Percentiles rank a stretch among this genome's conserved stretches.
Evolutionary conservation across 108 stramenopile species (phyloP).

Genomic region (Epipyxis sp.): DNA sequence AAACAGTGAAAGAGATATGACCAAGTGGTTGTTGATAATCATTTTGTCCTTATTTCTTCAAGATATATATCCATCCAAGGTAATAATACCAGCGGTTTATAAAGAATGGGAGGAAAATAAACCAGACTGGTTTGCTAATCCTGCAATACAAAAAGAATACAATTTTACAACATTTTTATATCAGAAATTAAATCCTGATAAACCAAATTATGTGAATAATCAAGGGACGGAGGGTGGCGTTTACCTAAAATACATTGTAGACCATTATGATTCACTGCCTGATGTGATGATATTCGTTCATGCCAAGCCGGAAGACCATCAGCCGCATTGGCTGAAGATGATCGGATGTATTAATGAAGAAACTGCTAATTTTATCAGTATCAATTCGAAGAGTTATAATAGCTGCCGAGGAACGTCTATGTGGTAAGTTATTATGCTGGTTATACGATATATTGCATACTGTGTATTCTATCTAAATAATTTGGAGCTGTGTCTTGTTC

Average conservation of each 20-base stretch:
- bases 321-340: neutral
- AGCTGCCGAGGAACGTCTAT: too few species aligned
- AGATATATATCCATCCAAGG: too few species aligned
- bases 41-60: too few species aligned
- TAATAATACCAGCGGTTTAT: neutral
- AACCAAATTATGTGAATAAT: neutral
- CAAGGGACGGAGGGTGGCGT: neutral
- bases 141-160: neutral
- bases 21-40: too few species aligned
- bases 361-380: neutral
- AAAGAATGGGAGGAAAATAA: neutral
- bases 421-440: too few species aligned
- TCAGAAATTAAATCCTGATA: neutral
- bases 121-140: neutral
- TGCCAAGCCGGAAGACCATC: neutral
- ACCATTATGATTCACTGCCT: neutral
- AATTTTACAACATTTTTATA: neutral
- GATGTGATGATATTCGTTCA: neutral
- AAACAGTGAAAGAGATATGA: too few species aligned
- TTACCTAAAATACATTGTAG: neutral
- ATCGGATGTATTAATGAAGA: neutral
- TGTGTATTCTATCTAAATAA: too few species aligned
- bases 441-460: too few species aligned
- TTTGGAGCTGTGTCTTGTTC: neutral
- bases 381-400: too few species aligned